Evolutionary conservation across 2,329 filamentous ascomycete species (phyloP), one percentile per base, ranked within the genome.

Genomic region (Talaromyces sp.): DNA sequence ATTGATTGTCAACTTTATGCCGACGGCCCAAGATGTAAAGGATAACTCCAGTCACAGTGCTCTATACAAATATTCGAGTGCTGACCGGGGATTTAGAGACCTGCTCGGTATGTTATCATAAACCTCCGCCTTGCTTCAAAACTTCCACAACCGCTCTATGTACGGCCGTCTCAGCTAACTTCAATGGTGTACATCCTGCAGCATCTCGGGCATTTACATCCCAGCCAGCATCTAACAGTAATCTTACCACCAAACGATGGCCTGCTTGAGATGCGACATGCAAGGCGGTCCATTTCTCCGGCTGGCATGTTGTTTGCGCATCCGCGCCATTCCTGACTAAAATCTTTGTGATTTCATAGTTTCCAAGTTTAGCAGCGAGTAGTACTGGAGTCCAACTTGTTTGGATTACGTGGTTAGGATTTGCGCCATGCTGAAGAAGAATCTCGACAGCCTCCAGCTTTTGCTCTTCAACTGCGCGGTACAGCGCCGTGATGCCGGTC

Each of bases 181-280:
- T 31, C 27, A 59, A 47, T 10, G 41, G 52, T 24, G 62, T 64
- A 8, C n/a, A 31, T 13, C 45, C 60, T 31, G 39, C 19, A 19
- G 39, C 5, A 13, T 60, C 41, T 33, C 19, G 39, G 31, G 58
- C 41, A 33, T 60, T 47, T 4, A 48, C 41, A 47, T 39, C 22
- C 41, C 41, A 60, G n/a, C 58, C 41, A 16, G 31, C 54, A 16
- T 24, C n/a, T 24, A 61, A 27, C 24, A 61, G 33, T 19, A 61
- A 37, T 50, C 27, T 33, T n/a, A 50, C 41, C n/a, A 61, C n/a
- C 41, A 61, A 61, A 22, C 59, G 22, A 50, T 61, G 41, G 19
- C 31, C 59, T 11, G 11, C 27, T 5, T 37, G 27, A 35, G 24
- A 39, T 7, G 59, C 59, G 47, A 61, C 13, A 35, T 61, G 59